phyloP scores from a whole-genome alignment of 768 basidiomycete species.

The Kwoniella sp. region DNA sequence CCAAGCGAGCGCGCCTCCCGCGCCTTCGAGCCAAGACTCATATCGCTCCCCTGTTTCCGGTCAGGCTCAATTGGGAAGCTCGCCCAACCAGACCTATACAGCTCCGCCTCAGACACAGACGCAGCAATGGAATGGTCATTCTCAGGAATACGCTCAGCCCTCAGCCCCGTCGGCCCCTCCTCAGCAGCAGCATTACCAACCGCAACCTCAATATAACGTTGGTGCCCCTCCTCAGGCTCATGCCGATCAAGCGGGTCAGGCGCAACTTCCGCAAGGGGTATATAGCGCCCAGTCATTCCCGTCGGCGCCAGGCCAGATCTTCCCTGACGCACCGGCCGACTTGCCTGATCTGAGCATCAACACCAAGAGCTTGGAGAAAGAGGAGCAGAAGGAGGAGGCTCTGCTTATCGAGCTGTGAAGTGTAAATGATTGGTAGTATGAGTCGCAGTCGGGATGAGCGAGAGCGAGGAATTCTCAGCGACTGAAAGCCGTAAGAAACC shows the following conservation, averaged over 20 bases:
- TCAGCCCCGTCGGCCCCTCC: conserved; percentile 39
- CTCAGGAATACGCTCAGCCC: conserved; percentile 12
- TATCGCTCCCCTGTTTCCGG: conserved; percentile 14
- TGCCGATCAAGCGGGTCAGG: neutral
- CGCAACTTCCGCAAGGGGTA: conserved; percentile 20
- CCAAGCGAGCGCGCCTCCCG: conserved; percentile 17
- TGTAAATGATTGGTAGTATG: too few relatives aligned
- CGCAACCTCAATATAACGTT: conserved; percentile 17
- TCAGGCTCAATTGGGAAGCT: conserved; percentile 2
- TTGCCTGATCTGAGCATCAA: conserved; percentile 17
- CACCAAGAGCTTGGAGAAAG: conserved; percentile 35
- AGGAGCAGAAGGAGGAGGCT: conserved; percentile 47
- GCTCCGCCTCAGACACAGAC: neutral
- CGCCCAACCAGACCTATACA: conserved; percentile 7
- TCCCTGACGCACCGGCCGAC: conserved; percentile 51
- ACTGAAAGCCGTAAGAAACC: too few relatives aligned
- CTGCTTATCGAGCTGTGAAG: conserved; percentile 50
- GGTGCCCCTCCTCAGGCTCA: conserved; percentile 15
- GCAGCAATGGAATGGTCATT: conserved; percentile 12
- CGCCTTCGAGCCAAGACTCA: conserved; percentile 15
- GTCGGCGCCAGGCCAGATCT: conserved; percentile 44
- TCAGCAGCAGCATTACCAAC: conserved; percentile 13
- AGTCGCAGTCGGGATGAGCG: too few relatives aligned
- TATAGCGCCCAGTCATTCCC: conserved; percentile 45
- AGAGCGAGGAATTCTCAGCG: too few relatives aligned